These are phyloP conservation scores for Elaeis oleifera DNA, from an alignment of 202 grass and related monocot genomes.

Conservation along the genomic window DNA sequence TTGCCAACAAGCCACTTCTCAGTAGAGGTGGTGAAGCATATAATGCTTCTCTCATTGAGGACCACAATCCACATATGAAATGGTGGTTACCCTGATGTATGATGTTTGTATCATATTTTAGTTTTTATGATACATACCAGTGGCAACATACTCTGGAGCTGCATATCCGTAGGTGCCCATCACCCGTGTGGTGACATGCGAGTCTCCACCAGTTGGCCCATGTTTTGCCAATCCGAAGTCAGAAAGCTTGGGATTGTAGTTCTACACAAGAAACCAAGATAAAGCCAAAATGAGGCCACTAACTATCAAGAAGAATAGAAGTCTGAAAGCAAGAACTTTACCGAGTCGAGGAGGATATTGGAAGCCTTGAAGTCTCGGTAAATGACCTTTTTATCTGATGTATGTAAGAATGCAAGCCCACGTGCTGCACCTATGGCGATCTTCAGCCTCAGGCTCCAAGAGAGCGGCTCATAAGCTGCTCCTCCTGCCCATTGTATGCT, in stretches of 20 bases:
- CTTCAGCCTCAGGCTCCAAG: conserved; percentile 11
- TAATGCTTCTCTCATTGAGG: conserved; percentile 11
- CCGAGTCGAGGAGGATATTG: conserved; percentile 34
- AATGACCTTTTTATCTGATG: conserved; percentile 68
- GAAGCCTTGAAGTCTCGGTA: conserved; percentile 88
- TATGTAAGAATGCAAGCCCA: conserved; percentile 7
- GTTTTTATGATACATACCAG: conserved; percentile 2
- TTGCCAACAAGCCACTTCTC: conserved; percentile 20
- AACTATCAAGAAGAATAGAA: not conserved
- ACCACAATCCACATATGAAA: not conserved
- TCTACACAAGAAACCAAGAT: not conserved
- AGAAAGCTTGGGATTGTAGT: conserved; percentile 8
- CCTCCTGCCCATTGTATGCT: not conserved
- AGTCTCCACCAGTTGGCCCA: not conserved
- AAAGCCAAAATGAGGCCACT: conserved; percentile 7
- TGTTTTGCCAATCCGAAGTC: conserved; percentile 11
- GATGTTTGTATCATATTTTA: no score
- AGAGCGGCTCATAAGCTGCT: conserved; percentile 6
- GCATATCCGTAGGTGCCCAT: conserved; percentile 17
- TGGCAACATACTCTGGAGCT: conserved; percentile 12
- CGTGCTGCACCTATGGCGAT: conserved; percentile 8
- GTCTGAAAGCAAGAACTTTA: not conserved
- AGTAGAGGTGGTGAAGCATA: conserved; percentile 5
- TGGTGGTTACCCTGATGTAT: no score
- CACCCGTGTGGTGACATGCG: conserved; percentile 10